Conservation (phyloP, 495 filamentous ascomycete species). For the Xanthoparmelia taractica region DNA sequence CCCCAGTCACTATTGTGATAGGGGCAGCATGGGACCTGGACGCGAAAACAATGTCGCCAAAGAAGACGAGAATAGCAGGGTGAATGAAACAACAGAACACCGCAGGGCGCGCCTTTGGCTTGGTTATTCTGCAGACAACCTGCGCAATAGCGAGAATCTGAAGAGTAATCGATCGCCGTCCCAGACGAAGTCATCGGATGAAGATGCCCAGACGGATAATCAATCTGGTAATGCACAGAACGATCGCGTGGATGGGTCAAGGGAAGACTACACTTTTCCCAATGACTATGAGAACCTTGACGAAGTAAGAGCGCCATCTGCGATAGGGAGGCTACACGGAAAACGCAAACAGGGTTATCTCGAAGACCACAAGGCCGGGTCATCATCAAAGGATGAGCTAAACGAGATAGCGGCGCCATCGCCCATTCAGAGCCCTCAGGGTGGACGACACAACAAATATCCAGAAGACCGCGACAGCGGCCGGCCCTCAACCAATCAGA, state of each 20-base stretch:
- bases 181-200: not conserved
- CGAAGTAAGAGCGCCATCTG: conserved; percentile 39
- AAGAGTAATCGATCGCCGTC: not conserved
- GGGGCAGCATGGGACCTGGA: not conserved
- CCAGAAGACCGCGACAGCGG: conserved; percentile 6
- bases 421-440: conserved; percentile 14
- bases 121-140: conserved; percentile 10
- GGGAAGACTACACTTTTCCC: not conserved
- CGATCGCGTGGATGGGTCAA: not conserved
- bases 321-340: conserved; percentile 40
- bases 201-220: too few species aligned
- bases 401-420: conserved; percentile 24
- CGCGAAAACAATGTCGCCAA: not conserved
- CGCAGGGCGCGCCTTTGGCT: conserved; percentile 22
- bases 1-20: not conserved
- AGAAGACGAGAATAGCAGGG: not conserved
- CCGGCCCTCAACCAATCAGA: conserved; percentile 10
- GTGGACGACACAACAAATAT: conserved; percentile 8
- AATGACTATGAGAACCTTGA: conserved; percentile 39
- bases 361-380: not conserved
- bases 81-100: not conserved
- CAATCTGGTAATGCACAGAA: not conserved
- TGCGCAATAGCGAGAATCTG: not conserved
- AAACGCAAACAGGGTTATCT: conserved; percentile 15
- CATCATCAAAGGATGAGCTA: conserved; percentile 21